A percentile compares a stretch with the other conserved stretches of the same genome.
Evolutionary conservation across 192 early-diverging fungal genomes (phyloP).

Genomic region (Backusella tuberculispora): DNA sequence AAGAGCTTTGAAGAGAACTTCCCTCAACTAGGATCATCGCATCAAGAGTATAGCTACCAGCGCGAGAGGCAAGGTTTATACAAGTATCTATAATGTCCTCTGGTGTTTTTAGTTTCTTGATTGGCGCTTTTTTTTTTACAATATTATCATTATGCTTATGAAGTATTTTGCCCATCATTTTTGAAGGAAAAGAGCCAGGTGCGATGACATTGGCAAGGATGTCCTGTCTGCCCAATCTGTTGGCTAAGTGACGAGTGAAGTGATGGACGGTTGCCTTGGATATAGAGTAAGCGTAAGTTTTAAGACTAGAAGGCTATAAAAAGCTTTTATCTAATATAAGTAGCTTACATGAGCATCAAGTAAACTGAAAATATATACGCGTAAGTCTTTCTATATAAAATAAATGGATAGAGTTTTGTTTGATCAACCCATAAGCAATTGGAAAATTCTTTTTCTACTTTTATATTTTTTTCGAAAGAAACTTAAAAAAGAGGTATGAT

Average conservation of each 20-base stretch:
- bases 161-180: slow-evolving; percentile 75
- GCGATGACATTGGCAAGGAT: slow-evolving; percentile 74
- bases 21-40: slow-evolving; percentile 39
- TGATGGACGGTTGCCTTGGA: slow-evolving; percentile 84
- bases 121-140: slow-evolving; percentile 55
- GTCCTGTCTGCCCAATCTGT: slow-evolving; percentile 57
- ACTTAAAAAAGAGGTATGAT: too few species aligned
- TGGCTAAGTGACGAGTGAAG: slow-evolving; percentile 66
- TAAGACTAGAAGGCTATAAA: slow-evolving; percentile 31
- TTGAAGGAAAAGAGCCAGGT: slow-evolving; percentile 72
- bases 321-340: too few species aligned
- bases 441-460: too few species aligned
- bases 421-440: too few species aligned
- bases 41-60: slow-evolving; percentile 66
- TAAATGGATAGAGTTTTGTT: too few species aligned
- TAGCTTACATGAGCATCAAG: too few species aligned
- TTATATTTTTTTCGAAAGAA: too few species aligned
- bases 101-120: slow-evolving; percentile 76
- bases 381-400: too few species aligned
- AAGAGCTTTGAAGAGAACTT: slow-evolving; percentile 23
- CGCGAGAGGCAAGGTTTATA: slow-evolving; percentile 77
- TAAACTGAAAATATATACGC: too few species aligned
- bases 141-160: slow-evolving; percentile 57
- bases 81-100: slow-evolving; percentile 88
- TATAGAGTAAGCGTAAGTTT: slow-evolving; percentile 75